A percentile compares a stretch with the other conserved stretches of the same genome.
Evolutionary conservation across 78 protist genomes (phyloP).

Genomic region (Dictyostelium capitatum): DNA sequence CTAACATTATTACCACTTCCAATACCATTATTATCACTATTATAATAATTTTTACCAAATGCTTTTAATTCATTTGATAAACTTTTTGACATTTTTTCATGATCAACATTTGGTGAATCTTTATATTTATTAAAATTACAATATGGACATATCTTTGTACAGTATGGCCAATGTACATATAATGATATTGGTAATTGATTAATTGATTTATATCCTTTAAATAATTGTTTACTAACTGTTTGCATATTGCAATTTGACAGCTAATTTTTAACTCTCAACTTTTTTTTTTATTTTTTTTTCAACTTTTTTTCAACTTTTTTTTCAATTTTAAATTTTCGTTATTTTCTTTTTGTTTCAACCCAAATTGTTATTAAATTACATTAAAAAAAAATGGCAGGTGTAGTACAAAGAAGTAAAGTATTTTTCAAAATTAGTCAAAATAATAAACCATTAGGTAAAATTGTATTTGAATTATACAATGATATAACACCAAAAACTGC

Average conservation of each 20-base stretch:
- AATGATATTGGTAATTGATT: slow-evolving; percentile 34
- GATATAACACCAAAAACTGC: slow-evolving; percentile 94
- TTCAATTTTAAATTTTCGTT: not conserved
- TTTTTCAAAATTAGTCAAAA: slow-evolving; percentile 80
- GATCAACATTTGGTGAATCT: slow-evolving; percentile 61
- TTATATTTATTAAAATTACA: slow-evolving; percentile 75
- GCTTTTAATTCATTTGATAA: slow-evolving; percentile 4
- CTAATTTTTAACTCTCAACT: too few species aligned
- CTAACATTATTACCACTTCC: not conserved
- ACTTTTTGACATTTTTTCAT: slow-evolving; percentile 37
- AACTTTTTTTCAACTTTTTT: not conserved
- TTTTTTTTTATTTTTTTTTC: not conserved
- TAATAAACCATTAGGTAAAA: slow-evolving; percentile 65
- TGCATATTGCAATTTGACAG: not conserved
- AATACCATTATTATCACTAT: not conserved
- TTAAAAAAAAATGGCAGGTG: slow-evolving; percentile 25
- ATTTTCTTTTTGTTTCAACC: not conserved
- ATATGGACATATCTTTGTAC: slow-evolving; percentile 78
- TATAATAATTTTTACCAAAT: not conserved
- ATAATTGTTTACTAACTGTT: not conserved
- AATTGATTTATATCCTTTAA: not conserved
- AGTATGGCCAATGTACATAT: slow-evolving; percentile 84
- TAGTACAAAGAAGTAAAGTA: slow-evolving; percentile 46
- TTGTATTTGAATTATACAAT: slow-evolving; percentile 78
- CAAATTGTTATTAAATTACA: not conserved